phyloP scores from a whole-genome alignment of 352 stramenopile species.

The Globisporangium mamillatum region DNA sequence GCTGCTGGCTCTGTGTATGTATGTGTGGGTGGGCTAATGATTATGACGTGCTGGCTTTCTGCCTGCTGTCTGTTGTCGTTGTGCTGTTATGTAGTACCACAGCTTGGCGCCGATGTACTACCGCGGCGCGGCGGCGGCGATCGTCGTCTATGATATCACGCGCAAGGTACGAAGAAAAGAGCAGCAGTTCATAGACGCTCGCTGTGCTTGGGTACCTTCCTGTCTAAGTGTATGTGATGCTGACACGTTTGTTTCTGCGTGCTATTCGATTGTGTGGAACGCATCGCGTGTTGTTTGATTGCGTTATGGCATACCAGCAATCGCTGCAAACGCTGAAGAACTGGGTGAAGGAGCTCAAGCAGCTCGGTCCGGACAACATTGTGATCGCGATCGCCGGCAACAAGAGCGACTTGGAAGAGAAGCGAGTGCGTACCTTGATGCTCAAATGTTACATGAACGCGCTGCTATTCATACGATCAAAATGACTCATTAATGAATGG shows the following conservation, averaged over 20 bases:
- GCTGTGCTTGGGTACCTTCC: background rate
- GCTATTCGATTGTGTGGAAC: constrained; percentile 9
- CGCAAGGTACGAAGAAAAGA: constrained; percentile 56
- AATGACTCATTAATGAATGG: background rate
- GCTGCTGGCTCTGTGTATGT: background rate
- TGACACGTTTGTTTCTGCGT: background rate
- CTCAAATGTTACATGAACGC: background rate
- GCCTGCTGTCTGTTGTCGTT: background rate
- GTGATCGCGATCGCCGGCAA: constrained; percentile 95
- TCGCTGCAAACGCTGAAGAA: constrained; percentile 93
- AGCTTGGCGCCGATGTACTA: constrained; percentile 99
- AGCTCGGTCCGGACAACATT: constrained; percentile 91
- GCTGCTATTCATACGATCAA: background rate
- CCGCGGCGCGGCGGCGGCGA: constrained; percentile 93
- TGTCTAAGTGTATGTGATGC: constrained; percentile 1
- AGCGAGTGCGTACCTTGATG: constrained; percentile 44
- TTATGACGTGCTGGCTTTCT: background rate
- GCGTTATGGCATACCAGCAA: constrained; percentile 43
- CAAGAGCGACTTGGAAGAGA: constrained; percentile 92
- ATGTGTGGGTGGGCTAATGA: constrained; percentile 3
- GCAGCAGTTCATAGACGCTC: background rate
- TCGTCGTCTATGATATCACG: constrained; percentile 99
- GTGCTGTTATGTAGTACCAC: constrained; percentile 75
- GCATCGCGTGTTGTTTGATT: constrained; percentile 9
- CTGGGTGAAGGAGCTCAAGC: constrained; percentile 94